Conservation (phyloP, 768 basidiomycete species). For the Fomitopsis pulvina region DNA sequence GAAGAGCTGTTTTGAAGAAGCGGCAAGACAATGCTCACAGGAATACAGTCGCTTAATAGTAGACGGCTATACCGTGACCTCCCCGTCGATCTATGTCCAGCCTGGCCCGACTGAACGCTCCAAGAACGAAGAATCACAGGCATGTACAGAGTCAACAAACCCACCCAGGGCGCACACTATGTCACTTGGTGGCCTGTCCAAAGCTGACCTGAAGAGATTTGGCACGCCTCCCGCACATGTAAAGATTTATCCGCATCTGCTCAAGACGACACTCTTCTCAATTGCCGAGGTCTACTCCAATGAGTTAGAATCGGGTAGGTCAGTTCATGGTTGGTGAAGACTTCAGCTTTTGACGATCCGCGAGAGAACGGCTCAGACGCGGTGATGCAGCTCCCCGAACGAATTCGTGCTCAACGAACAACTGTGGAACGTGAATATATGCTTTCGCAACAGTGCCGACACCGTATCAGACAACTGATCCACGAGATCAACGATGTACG, state of each 20-base stretch:
- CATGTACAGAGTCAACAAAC: too few relatives aligned
- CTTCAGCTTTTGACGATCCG: not conserved
- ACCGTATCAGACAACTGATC: conserved; percentile 7
- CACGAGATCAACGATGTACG: conserved; percentile 11
- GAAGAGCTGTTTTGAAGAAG: too few relatives aligned
- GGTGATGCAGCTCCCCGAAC: conserved; percentile 1
- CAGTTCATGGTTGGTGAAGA: not conserved
- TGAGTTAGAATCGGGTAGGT: not conserved
- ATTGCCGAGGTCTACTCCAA: conserved; percentile 1
- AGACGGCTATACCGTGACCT: too few relatives aligned
- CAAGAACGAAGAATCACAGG: too few relatives aligned
- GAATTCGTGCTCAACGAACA: not conserved
- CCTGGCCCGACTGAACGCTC: too few relatives aligned
- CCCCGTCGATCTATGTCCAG: too few relatives aligned
- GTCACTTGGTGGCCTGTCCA: too few relatives aligned
- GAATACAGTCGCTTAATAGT: too few relatives aligned
- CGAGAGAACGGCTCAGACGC: not conserved
- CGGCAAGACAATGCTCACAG: too few relatives aligned
- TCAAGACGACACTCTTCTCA: conserved; percentile 6
- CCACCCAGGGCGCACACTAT: too few relatives aligned
- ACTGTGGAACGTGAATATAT: not conserved
- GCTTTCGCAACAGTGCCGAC: not conserved
- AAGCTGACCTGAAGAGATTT: too few relatives aligned
- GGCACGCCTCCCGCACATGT: too few relatives aligned
- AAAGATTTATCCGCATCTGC: not conserved